These are phyloP conservation scores for Quillaja saponaria DNA, from an alignment of 306 rosid species.

Conservation along the genomic window DNA sequence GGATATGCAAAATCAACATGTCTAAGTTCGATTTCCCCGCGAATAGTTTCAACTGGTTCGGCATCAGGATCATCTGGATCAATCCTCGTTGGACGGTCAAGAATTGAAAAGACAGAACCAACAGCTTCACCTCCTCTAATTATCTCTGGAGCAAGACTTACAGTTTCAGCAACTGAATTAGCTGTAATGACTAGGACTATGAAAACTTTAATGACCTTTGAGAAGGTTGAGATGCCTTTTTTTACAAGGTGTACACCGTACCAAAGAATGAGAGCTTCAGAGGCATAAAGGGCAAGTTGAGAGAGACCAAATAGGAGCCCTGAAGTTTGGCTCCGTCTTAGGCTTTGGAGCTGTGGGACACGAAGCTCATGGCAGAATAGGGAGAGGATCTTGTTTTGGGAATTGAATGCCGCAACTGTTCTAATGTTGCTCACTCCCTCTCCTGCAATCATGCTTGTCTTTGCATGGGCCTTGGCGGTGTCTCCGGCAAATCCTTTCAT, in stretches of 20 bases:
- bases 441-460: slow-evolving; percentile 99
- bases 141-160: slow-evolving; percentile 98
- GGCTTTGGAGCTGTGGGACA: slow-evolving; percentile 68
- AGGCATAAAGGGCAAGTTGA: slow-evolving; percentile 85
- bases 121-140: slow-evolving; percentile 91
- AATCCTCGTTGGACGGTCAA: slow-evolving; percentile 73
- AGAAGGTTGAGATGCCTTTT: slow-evolving; percentile 80
- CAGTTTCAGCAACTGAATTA: slow-evolving; percentile 97
- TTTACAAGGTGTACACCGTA: slow-evolving; percentile 89
- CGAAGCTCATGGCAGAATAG: slow-evolving; percentile 76
- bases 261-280: slow-evolving; percentile 93
- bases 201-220: slow-evolving; percentile 88
- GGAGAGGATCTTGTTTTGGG: slow-evolving; percentile 78
- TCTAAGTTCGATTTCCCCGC: slow-evolving; percentile 91
- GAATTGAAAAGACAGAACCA: slow-evolving; percentile 88
- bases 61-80: slow-evolving; percentile 93
- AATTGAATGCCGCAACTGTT: slow-evolving; percentile 97
- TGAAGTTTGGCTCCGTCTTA: slow-evolving; percentile 79
- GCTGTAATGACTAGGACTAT: slow-evolving; percentile 92
- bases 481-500: slow-evolving; percentile 99
- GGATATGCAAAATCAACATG: slow-evolving; percentile 95
- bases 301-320: slow-evolving; percentile 85
- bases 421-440: slow-evolving; percentile 98
- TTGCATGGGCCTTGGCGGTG: slow-evolving; percentile 98
- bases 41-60: slow-evolving; percentile 65